A percentile compares a stretch with the other conserved stretches of the same genome.
Conservation (phyloP, 768 basidiomycete species). For the Tricholoma saponaceum region DNA sequence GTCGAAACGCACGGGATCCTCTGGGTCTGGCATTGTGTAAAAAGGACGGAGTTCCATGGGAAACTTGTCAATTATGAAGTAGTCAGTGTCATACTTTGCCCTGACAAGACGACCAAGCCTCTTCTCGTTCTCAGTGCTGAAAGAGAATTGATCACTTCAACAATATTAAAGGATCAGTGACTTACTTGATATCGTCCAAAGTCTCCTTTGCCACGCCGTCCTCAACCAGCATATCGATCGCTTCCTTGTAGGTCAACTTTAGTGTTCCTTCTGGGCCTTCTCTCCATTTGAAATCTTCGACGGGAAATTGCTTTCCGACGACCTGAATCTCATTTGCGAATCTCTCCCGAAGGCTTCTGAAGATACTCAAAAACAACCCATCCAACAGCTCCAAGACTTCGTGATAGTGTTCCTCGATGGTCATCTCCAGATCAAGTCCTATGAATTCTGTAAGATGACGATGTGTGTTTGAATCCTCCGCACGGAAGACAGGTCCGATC, state of each 20-base stretch:
- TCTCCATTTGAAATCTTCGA: conserved; percentile 93
- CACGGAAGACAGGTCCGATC: conserved; percentile 95
- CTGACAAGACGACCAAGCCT: conserved; percentile 86
- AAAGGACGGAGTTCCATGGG: conserved; percentile 94
- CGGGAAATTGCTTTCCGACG: conserved; percentile 85
- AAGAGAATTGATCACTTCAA: conserved; percentile 10
- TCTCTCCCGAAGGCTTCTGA: conserved; percentile 73
- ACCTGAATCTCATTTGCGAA: conserved; percentile 81
- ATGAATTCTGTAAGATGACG: conserved; percentile 98
- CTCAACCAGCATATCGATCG: conserved; percentile 79
- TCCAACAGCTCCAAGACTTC: conserved; percentile 95
- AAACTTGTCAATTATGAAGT: conserved; percentile 99
- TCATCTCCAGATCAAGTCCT: conserved; percentile 98
- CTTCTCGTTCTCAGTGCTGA: conserved; percentile 93
- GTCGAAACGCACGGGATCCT: conserved; percentile 63
- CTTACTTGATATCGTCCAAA: conserved; percentile 88
- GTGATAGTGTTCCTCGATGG: conserved; percentile 97
- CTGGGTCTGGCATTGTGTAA: conserved; percentile 98
- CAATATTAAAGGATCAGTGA: conserved; percentile 6
- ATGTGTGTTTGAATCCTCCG: conserved; percentile 95
- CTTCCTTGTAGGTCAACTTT: conserved; percentile 81
- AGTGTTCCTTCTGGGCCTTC: conserved; percentile 89
- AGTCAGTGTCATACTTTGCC: conserved; percentile 94
- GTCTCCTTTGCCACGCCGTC: conserved; percentile 77
- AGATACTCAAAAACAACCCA: conserved; percentile 79